A percentile compares a stretch with the other conserved stretches of the same genome.
These are phyloP conservation scores for Stemphylium vesicarium DNA, from an alignment of 2,329 filamentous ascomycete species.

Conservation along the genomic window DNA sequence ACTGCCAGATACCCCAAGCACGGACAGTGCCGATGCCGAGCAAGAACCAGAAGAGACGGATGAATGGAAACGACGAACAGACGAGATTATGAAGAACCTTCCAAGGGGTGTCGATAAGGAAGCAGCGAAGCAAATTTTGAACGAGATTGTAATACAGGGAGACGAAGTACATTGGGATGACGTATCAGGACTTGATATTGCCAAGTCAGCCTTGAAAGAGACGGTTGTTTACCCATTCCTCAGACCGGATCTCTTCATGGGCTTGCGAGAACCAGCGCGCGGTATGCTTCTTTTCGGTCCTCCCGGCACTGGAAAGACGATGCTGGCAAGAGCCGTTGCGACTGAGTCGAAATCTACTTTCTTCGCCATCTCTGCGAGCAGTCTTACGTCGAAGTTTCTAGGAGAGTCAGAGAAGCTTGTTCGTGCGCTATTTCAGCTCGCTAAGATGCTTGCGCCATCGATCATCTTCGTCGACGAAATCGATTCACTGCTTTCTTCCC, in stretches of 20 bases:
- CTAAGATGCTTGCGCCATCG: constrained; percentile 85
- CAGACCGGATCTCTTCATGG: constrained; percentile 93
- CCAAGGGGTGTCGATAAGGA: constrained; percentile 81
- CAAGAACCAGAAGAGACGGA: constrained; percentile 37
- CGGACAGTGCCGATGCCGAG: constrained; percentile 33
- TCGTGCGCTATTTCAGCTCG: constrained; percentile 86
- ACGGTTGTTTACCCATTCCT: constrained; percentile 97
- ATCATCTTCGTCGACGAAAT: constrained; percentile 99
- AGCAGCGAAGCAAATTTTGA: constrained; percentile 89
- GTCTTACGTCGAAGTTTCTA: constrained; percentile 92
- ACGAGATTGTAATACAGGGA: constrained; percentile 92
- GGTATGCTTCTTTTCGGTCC: constrained; percentile 97
- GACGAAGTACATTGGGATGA: constrained; percentile 96
- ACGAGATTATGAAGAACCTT: constrained; percentile 71
- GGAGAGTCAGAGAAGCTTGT: constrained; percentile 98
- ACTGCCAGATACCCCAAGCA: constrained; percentile 39
- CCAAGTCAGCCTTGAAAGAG: constrained; percentile 91
- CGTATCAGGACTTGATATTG: constrained; percentile 86
- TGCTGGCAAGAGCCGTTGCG: constrained; percentile 92
- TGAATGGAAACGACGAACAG: constrained; percentile 44
- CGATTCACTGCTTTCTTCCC: constrained; percentile 85
- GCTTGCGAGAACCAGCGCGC: constrained; percentile 87
- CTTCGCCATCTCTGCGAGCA: constrained; percentile 95
- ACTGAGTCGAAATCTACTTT: constrained; percentile 95
- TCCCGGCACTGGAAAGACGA: constrained; percentile 97